Percentiles rank a stretch among this genome's conserved stretches.
Conservation (phyloP, 208 protist genomes). For the Trypanosoma theileri region DNA sequence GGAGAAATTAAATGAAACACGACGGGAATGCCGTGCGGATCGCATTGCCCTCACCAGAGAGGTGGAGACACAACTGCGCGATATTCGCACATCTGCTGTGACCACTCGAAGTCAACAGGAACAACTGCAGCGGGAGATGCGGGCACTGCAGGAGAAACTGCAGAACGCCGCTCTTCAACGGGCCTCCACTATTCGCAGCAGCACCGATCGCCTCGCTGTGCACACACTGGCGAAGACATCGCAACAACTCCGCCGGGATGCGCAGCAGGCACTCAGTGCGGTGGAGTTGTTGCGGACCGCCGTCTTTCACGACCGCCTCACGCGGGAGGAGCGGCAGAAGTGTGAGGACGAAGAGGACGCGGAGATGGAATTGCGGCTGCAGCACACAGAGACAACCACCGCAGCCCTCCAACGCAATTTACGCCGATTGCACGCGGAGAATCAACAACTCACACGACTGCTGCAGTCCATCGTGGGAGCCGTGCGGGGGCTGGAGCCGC, state of each 20-base stretch:
- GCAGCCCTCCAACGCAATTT: not conserved
- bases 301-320: conserved; percentile 16
- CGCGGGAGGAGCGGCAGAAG: conserved; percentile 15
- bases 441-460: not conserved
- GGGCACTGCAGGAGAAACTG: conserved; percentile 24
- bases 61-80: conserved; percentile 14
- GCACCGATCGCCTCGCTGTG: not conserved
- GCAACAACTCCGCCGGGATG: conserved; percentile 51
- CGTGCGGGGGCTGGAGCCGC: not conserved
- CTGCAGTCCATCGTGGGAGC: not conserved
- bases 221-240: not conserved
- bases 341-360: conserved; percentile 19
- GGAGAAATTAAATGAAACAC: conserved; percentile 13
- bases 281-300: conserved; percentile 43
- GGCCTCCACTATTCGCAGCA: not conserved
- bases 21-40: conserved; percentile 12
- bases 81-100: conserved; percentile 12
- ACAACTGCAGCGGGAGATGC: conserved; percentile 16
- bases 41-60: conserved; percentile 8
- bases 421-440: not conserved
- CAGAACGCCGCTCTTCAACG: conserved; percentile 14
- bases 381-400: conserved; percentile 9
- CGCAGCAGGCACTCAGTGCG: conserved; percentile 39
- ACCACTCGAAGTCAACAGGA: conserved; percentile 2
- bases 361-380: conserved; percentile 20